Base-by-base conservation (phyloP, 2,329 filamentous ascomycete genomes). In the Aspergillus fumigatiaffinis region DNA sequence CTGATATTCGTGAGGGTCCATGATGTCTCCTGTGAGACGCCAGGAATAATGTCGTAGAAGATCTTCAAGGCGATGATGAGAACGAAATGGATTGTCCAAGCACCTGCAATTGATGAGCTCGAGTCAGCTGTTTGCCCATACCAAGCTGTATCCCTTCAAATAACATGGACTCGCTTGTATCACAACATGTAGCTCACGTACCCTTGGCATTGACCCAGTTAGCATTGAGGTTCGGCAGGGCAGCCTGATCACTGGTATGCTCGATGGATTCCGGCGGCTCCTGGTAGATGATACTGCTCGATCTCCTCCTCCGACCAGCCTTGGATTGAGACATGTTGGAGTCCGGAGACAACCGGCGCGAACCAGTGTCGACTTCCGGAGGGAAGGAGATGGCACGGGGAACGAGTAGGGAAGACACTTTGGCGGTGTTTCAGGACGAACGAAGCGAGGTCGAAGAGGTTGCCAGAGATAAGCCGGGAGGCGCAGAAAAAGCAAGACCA, bases 181-280 rank as follows among this genome's bases (percentile, higher is more conserved):
- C 53, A 52, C 38, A 44, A 26, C 9, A 51, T 48, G 35, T 51
- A 47, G 29, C 28, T 49, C 48, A 68, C 84, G 78, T 80, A 97
- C 94, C 94, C 86, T 99, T 99, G 70, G 92, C 91, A 77, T 97
- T 97, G 66, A 97, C 95, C 94, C 94, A 99, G 79, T 97, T 91
- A 66, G 94, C 92, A 77, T 99, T 99, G 71, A 97, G 79, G 72
- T 99, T 99, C 53, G 94, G 94, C 67, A 97, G 82, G 41, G 91
- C 90, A 56, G 92, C 90, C 82, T 97, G 94, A 77, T 99, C 94
- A 73, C 90, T 97, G 77, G 96, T 91, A 79, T 97, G 94, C 82
- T 99, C 94, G 72, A 97, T 87, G 56, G 93, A 96, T 82, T 99
- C 94, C 60, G 89, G 87, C 55, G 94, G 94, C 77, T 99, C 94